phyloP scores from a whole-genome alignment of 768 basidiomycete species.

The Hortiboletus campestris region DNA sequence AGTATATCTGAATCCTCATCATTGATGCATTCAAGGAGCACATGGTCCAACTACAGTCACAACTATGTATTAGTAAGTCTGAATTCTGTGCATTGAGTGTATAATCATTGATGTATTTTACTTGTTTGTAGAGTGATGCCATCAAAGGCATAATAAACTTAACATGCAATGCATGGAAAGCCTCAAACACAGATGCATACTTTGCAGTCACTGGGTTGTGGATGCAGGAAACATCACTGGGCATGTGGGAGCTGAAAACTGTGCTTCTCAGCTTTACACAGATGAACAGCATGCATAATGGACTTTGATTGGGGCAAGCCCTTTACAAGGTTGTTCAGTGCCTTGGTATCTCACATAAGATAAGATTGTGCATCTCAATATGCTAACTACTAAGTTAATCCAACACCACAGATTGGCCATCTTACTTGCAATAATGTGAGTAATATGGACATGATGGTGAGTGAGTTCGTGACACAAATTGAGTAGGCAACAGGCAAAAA shows the following conservation, averaged over 20 bases:
- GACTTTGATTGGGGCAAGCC: conserved; percentile 35
- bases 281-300: conserved; percentile 41
- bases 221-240: background rate
- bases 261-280: conserved; percentile 36
- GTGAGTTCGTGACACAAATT: conserved; percentile 19
- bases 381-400: background rate
- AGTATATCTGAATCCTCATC: background rate
- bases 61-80: background rate
- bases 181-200: background rate
- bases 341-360: conserved; percentile 31
- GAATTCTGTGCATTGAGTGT: no score
- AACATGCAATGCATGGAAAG: conserved; percentile 7
- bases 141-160: background rate
- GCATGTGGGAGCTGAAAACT: background rate
- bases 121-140: background rate
- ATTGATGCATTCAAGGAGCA: background rate
- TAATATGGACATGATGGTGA: conserved; percentile 38
- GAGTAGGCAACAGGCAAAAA: background rate
- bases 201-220: background rate
- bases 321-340: conserved; percentile 34
- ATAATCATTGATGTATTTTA: no score
- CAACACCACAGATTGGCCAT: conserved; percentile 10
- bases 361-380: conserved; percentile 19
- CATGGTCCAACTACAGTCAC: background rate
- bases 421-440: conserved; percentile 12